These are phyloP conservation scores for Magnusiomyces suaveolens DNA, from an alignment of 1,139 yeast species.

Conservation along the genomic window DNA sequence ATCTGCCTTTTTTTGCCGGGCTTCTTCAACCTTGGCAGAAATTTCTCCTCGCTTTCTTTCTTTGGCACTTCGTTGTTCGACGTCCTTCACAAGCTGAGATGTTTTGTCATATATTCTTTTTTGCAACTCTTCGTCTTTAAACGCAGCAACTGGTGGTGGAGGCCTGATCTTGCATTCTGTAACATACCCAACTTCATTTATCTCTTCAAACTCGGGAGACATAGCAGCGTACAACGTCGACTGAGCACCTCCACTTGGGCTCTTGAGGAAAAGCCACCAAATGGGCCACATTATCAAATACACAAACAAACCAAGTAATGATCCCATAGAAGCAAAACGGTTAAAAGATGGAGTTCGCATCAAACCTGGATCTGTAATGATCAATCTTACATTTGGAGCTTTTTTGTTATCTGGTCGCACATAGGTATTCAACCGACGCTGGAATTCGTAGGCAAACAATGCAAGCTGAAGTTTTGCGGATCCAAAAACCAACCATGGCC, in stretches of 20 bases:
- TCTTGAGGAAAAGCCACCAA: slow-evolving; percentile 71
- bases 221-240: slow-evolving; percentile 57
- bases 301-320: slow-evolving; percentile 54
- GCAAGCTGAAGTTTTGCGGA: slow-evolving; percentile 69
- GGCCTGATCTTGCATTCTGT: slow-evolving; percentile 58
- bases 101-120: slow-evolving; percentile 54
- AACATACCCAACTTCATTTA: slow-evolving; percentile 57
- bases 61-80: slow-evolving; percentile 65
- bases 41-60: slow-evolving; percentile 25
- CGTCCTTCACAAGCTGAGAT: slow-evolving; percentile 41
- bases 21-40: slow-evolving; percentile 7
- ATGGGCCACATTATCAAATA: slow-evolving; percentile 70
- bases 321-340: slow-evolving; percentile 68
- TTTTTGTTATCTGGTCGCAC: slow-evolving; percentile 53
- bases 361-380: slow-evolving; percentile 81
- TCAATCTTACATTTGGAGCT: slow-evolving; percentile 58
- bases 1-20: background rate
- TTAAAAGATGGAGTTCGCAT: slow-evolving; percentile 83
- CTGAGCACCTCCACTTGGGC: slow-evolving; percentile 71
- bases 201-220: slow-evolving; percentile 57
- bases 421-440: slow-evolving; percentile 47
- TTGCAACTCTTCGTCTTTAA: slow-evolving; percentile 53
- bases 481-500: slow-evolving; percentile 74
- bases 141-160: slow-evolving; percentile 52
- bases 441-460: slow-evolving; percentile 66